Evolutionary conservation across 371 early-diverging fungal species (phyloP).

Genomic region (Rhizopus microsporus): DNA sequence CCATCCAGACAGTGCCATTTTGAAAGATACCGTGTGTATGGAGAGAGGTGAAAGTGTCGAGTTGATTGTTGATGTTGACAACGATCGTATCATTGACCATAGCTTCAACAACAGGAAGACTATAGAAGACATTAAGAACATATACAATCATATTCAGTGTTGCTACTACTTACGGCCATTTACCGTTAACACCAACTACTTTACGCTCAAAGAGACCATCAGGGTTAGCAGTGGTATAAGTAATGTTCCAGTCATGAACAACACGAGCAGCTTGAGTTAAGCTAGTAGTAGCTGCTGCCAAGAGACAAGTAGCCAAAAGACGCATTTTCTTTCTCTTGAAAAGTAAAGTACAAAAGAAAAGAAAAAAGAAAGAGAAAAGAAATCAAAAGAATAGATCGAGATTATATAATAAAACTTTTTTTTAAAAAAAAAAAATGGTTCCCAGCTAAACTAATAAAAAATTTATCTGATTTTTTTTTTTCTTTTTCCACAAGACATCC

Average conservation of each 20-base stretch:
- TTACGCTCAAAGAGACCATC: constrained; percentile 66
- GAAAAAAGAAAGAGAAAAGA: constrained; percentile 16
- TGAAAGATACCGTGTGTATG: constrained; percentile 79
- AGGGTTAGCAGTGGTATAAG: constrained; percentile 72
- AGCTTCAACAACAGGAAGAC: constrained; percentile 50
- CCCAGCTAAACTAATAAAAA: constrained; percentile 2
- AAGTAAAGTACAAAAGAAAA: constrained; percentile 5
- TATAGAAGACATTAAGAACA: constrained; percentile 17
- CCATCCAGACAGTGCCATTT: constrained; percentile 60
- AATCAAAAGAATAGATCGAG: constrained; percentile 1
- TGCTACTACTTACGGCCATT: constrained; percentile 66
- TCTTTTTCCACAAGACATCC: neutral
- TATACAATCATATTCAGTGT: neutral
- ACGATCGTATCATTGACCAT: constrained; percentile 59
- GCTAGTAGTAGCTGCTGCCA: constrained; percentile 24
- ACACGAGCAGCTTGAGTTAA: constrained; percentile 56
- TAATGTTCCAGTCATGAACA: constrained; percentile 72
- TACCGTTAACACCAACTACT: constrained; percentile 76
- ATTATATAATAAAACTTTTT: constrained; percentile 4
- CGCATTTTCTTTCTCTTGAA: constrained; percentile 18
- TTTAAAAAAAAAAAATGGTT: neutral
- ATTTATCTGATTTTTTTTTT: constrained; percentile 4
- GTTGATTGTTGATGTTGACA: constrained; percentile 59
- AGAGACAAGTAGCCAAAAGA: constrained; percentile 25
- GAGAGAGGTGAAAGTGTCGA: constrained; percentile 57